Evolutionary conservation across 257 asterid genomes (phyloP), one percentile per base, ranked within the genome.

Genomic region (Ilex aquifolium): DNA sequence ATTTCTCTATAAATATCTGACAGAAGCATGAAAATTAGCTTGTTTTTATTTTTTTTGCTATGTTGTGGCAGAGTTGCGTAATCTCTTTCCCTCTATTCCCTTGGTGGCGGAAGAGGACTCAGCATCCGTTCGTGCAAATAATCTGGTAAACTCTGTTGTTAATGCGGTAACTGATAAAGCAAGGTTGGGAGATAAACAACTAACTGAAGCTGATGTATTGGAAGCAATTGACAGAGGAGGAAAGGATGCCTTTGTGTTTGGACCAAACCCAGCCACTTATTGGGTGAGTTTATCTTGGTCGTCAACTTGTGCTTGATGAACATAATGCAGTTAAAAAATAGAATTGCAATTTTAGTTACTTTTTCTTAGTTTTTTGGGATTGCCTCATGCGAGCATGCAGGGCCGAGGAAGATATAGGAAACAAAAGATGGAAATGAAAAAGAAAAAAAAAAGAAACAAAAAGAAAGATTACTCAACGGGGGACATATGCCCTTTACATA

Each of bases 41-140:
- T 53, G 55, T 5, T 27, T 40, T 5, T 59, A 21, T 12, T 2
- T 44, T 59, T 29, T 44, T 29, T 7, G 58, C 48, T 68, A 21
- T 60, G 46, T 57, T 61, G 67, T 66, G 71, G 64, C 76, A 91
- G 98, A 92, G 79, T 73, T 92, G 88, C 60, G 81, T 71, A 77
- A 64, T 65, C 76, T 78, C 14, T 92, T 85, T 77, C 98, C 98
- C 63, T 77, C 86, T 12, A 92, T 85, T 62, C 97, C 98, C 27
- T 65, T 92, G 85, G 95, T 92, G 59, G 98, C 98, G 5, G 97
- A 92, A 77, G 98, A 92, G 82, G 98, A 92, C 71, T 92, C 97
- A 0, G 81, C 83, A 27, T 92, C 82, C 48, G 73, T 92, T 70
- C 87, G 88, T 62, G 76, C 84, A 61, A 92, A 87, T 72, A 83